Conservation (phyloP, 225 moss, liverwort and hornwort genomes). For the Straminergon stramineum region DNA sequence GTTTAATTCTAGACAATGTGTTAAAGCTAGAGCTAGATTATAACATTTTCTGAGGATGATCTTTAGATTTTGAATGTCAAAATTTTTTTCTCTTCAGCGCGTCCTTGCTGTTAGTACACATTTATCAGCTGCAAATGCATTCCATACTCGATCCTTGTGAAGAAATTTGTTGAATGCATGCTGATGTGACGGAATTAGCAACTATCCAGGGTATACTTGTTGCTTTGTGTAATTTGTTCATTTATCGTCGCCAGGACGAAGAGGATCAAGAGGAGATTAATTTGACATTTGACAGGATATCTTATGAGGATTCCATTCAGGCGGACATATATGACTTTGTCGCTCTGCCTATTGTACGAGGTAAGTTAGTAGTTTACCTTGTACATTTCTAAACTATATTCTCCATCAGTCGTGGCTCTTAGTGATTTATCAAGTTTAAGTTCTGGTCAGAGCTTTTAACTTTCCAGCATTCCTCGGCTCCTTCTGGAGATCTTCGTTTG, state of each 20-base stretch:
- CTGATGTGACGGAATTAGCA: neutral
- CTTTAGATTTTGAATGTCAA: neutral
- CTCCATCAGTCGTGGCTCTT: neutral
- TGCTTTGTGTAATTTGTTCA: neutral
- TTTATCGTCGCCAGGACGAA: conserved; percentile 2
- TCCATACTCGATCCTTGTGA: neutral
- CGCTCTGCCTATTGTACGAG: conserved; percentile 33
- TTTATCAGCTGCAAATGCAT: neutral
- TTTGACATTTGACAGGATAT: conserved; percentile 37
- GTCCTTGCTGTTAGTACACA: neutral
- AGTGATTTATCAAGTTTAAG: neutral
- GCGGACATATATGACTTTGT: conserved; percentile 32
- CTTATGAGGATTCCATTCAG: conserved; percentile 33
- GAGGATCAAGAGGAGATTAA: conserved; percentile 23
- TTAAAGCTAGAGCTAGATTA: too few relatives aligned
- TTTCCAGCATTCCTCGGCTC: too few relatives aligned
- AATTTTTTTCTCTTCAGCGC: neutral
- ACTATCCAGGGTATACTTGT: neutral
- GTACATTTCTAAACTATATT: neutral
- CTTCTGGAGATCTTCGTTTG: too few relatives aligned
- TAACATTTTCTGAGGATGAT: too few relatives aligned
- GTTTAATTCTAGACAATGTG: neutral
- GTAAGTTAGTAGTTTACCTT: neutral
- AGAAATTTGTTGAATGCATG: neutral
- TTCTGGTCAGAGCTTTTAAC: neutral